Conservation (phyloP, 2,329 filamentous ascomycete species). For the Botrytis squamosa region DNA sequence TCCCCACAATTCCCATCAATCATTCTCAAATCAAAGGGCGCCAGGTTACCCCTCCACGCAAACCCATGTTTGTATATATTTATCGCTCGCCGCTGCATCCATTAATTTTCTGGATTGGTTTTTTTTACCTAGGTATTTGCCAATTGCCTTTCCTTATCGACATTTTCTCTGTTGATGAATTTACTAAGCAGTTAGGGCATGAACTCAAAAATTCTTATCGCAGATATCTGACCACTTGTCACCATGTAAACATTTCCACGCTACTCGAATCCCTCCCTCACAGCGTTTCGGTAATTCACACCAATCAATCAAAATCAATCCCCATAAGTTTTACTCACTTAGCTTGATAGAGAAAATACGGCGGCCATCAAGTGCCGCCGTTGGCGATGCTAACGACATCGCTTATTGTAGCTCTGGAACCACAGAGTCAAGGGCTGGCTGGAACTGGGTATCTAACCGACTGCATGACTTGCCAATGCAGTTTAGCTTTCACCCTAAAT, state of each 20-base stretch:
- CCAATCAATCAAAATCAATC: background rate
- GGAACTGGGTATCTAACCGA: slow-evolving; percentile 3
- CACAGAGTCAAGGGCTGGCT: slow-evolving; percentile 3
- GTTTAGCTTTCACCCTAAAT: background rate
- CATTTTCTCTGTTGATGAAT: background rate
- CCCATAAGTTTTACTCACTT: background rate
- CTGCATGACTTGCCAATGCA: slow-evolving; percentile 2
- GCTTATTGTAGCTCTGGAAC: slow-evolving; percentile 10
- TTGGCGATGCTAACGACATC: slow-evolving; percentile 5
- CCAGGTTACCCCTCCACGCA: slow-evolving; percentile 22
- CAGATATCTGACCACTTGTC: background rate
- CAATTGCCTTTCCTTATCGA: background rate
- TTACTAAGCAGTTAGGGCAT: background rate
- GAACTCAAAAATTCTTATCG: background rate
- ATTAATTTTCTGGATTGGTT: background rate
- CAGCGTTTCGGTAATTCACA: background rate
- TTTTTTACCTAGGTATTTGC: background rate
- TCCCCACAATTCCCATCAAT: slow-evolving; percentile 16
- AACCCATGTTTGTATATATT: slow-evolving; percentile 11
- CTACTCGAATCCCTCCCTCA: background rate
- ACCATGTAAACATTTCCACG: background rate
- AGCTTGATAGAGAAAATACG: background rate
- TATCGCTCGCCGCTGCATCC: slow-evolving; percentile 13
- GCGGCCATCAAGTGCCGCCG: slow-evolving; percentile 8
- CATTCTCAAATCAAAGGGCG: slow-evolving; percentile 17